Evolutionary conservation across 2,329 filamentous ascomycete species (phyloP).

Genomic region (Aspergillus sp.): DNA sequence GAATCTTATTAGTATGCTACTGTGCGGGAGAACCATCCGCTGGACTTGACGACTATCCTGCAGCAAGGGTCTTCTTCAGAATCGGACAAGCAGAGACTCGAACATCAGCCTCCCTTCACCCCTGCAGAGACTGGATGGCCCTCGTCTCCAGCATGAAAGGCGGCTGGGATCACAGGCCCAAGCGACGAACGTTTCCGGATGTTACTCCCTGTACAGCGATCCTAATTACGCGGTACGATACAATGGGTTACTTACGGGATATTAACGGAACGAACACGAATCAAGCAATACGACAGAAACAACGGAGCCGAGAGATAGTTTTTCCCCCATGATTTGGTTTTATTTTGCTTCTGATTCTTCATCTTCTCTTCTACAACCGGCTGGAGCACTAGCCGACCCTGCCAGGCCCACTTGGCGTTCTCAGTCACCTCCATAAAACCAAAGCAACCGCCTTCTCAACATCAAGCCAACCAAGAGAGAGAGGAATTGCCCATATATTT

Average conservation of each 20-base stretch:
- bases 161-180: slow-evolving; percentile 1
- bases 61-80: background rate
- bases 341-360: background rate
- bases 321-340: background rate
- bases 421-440: background rate
- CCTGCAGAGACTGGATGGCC: background rate
- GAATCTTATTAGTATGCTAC: slow-evolving; percentile 42
- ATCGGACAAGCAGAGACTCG: background rate
- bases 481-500: background rate
- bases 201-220: slow-evolving; percentile 16
- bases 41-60: slow-evolving; percentile 6
- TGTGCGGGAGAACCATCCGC: slow-evolving; percentile 10
- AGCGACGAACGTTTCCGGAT: slow-evolving; percentile 8
- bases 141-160: background rate
- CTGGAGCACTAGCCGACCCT: background rate
- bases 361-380: background rate
- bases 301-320: slow-evolving; percentile 8
- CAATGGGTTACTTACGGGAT: slow-evolving; percentile 19
- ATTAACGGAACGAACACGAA: slow-evolving; percentile 18
- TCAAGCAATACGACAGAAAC: slow-evolving; percentile 15
- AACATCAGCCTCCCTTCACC: background rate
- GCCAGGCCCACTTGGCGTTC: background rate
- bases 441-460: background rate
- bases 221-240: slow-evolving; percentile 19
- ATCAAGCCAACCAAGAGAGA: background rate